Percentiles rank a stretch among this genome's conserved stretches.
These are phyloP conservation scores for Micromonas commoda DNA, from an alignment of 139 green algal species.

Conservation along the genomic window DNA sequence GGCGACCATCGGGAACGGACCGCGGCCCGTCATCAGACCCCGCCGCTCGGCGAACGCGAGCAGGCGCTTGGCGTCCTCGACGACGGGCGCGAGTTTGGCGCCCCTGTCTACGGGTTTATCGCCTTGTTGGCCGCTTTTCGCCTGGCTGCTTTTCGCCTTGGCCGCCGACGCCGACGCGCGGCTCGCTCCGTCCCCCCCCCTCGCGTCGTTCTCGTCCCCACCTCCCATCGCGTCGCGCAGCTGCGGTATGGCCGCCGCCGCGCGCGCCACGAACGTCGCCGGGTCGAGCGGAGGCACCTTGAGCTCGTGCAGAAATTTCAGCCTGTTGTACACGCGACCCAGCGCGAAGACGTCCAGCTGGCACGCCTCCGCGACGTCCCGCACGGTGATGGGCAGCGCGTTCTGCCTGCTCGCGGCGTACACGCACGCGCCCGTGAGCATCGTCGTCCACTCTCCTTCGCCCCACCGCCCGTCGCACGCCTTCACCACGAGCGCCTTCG, in stretches of 20 bases:
- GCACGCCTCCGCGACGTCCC: conserved; percentile 10
- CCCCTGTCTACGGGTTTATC: too few relatives aligned
- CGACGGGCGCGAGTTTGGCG: background rate
- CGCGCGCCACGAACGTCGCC: conserved; percentile 9
- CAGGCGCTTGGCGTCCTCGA: background rate
- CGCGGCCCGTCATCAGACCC: background rate
- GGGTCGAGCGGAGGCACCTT: conserved; percentile 11
- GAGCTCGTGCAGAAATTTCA: background rate
- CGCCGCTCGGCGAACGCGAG: background rate
- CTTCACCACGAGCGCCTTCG: background rate
- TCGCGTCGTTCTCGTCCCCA: background rate
- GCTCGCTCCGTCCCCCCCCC: background rate
- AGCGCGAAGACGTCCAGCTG: conserved; percentile 8
- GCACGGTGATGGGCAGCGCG: background rate
- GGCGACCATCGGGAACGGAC: conserved; percentile 6
- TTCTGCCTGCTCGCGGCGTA: conserved; percentile 1
- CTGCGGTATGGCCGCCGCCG: conserved; percentile 11
- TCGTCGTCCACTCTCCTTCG: conserved; percentile 1
- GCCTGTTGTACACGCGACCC: background rate
- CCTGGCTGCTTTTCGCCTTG: too few relatives aligned
- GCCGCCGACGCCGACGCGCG: background rate
- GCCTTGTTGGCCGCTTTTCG: too few relatives aligned
- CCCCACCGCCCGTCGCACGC: conserved; percentile 15
- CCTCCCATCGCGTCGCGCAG: background rate
- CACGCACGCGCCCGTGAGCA: conserved; percentile 10